These are phyloP conservation scores for Globisporangium acanthophoron DNA, from an alignment of 352 stramenopile genomes.

Conservation along the genomic window DNA sequence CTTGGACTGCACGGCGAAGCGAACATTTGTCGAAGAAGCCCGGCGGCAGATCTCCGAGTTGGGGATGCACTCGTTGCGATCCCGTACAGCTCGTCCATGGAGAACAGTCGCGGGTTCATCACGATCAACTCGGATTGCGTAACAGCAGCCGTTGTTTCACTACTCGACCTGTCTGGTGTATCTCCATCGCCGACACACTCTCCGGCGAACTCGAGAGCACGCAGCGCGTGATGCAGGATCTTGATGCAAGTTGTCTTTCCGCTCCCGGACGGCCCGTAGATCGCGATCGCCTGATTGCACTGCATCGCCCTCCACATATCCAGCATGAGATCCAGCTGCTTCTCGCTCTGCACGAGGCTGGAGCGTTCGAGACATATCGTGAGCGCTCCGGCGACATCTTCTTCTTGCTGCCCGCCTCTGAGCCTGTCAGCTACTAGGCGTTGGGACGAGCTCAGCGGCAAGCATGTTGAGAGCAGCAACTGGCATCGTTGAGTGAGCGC, in stretches of 20 bases:
- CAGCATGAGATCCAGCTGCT: constrained; percentile 24
- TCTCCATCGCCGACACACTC: constrained; percentile 1
- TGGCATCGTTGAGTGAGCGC: constrained; percentile 3
- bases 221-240: constrained; percentile 38
- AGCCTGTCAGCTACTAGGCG: constrained; percentile 14
- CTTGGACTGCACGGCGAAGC: neutral
- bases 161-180: neutral
- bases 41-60: neutral
- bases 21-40: constrained; percentile 5
- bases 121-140: constrained; percentile 20
- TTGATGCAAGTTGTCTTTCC: constrained; percentile 52
- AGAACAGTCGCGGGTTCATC: constrained; percentile 24
- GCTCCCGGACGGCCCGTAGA: constrained; percentile 29
- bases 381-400: constrained; percentile 37
- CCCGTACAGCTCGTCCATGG: constrained; percentile 30
- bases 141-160: neutral
- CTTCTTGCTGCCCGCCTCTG: constrained; percentile 5
- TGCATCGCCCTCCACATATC: constrained; percentile 34
- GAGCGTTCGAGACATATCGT: constrained; percentile 36
- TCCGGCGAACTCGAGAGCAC: constrained; percentile 30
- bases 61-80: neutral
- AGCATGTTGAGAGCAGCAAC: constrained; percentile 12
- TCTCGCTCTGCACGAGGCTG: constrained; percentile 6
- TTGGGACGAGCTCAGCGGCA: constrained; percentile 23
- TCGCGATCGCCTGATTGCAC: constrained; percentile 19